Evolutionary conservation across 805 yeast species (phyloP), one percentile per base, ranked within the genome.

Genomic region (Yarrowia sp.): DNA sequence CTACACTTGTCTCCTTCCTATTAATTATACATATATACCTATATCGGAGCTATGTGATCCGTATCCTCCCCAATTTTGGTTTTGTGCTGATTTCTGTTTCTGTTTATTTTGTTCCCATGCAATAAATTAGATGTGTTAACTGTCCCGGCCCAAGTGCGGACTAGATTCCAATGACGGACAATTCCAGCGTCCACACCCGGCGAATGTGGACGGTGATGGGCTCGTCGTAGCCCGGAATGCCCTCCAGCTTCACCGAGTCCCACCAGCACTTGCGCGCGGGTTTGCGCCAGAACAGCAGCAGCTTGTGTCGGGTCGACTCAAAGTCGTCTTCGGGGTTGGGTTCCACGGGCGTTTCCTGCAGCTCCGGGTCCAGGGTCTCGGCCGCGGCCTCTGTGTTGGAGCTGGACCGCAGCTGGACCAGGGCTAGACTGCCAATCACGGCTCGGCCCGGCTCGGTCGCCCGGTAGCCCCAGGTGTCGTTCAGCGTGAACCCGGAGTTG

Each of bases 261-360:
- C 99, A 95, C 99, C 99, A 95, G 80, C 99, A 95, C 77, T 95
- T 95, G 75, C 98, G 85, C 1, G 99, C 99, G 0, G 99, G 99
- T 76, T 95, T 95, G 71, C 97, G 85, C 98, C 99, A 95, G 76
- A 95, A 95, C 66, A 95, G 80, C 45, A 95, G 82, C 65, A 95
- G 83, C 77, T 95, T 95, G 61, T 80, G 82, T 3, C 82, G 75
- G 40, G 80, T 78, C 12, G 78, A 73, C 50, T 75, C 67, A 11
- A 70, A 36, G 52, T 65, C 61, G 43, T 65, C 68, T 15, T 65
- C 53, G 3, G 16, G 49, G n/a, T 7, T 32, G 19, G 45, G 48
- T 32, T 22, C 36, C 16, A 48, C 8, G 1, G 19, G 32, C 32
- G 67, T 7, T 8, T 48, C 56, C n/a, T 2, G 7, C 45, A 2